Base-by-base conservation (phyloP, 176 grass and related monocot genomes). In the Themeda triandra region DNA sequence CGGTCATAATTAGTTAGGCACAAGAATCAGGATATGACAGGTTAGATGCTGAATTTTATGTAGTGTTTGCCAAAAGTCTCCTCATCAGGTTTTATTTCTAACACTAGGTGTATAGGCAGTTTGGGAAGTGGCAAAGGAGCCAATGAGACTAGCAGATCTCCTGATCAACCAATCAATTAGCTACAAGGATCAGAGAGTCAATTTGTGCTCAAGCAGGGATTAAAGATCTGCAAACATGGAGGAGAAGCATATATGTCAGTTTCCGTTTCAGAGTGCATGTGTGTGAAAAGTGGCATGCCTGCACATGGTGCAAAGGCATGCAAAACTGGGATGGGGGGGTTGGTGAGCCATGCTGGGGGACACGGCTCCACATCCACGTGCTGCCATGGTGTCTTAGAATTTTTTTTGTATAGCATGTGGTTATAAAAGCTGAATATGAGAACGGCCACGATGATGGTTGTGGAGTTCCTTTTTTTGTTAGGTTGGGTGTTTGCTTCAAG, bases 401-500 rank as follows among this genome's bases (percentile, higher is more conserved):
- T 36, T 41, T 33, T 59, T 79, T 63, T 65, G 17, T 60, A 49
- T 68, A 45, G 25, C 69, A 24, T 79, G 68, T 73, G 68, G 69
- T 75, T 89, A 67, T 13, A 81, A 85, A n/a, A 89, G 63, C 30
- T 76, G 49, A 69, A 56, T 75, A 80, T 53, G 21, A 42, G 71
- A 80, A 30, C 69, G 13, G 4, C 58, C 58, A 60, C 56, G 33
- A 63, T 75, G 62, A 76, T 77, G 49, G 83, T 85, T 71, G 70
- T 41, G 66, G 63, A 63, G 63, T 33, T 68, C 25, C 35, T 51
- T 82, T 51, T n/a, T 75, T 70, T 77, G 82, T 81, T 89, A 76
- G 87, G 77, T 85, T 81, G 71, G 24, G 62, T 36, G 83, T 85
- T 89, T 76, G 87, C 82, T 89, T 89, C 69, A 76, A 70, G 77